Base-by-base conservation (phyloP, 2,329 filamentous ascomycete genomes). In the Neofusicoccum cordaticola region DNA sequence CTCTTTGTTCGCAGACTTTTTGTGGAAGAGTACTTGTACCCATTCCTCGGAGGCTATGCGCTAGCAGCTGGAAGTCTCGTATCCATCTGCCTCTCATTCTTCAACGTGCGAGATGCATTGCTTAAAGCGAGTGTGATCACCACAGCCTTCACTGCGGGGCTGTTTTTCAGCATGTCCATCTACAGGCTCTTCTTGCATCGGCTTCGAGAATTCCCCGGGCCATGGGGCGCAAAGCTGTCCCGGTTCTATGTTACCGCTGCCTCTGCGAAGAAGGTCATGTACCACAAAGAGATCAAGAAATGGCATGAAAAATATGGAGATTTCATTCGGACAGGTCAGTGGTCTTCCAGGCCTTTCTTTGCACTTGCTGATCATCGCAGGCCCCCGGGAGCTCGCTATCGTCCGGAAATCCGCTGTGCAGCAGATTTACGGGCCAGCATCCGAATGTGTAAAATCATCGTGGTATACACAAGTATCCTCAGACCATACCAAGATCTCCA, bases 131-230 rank as follows among this genome's bases (percentile, higher is more conserved):
- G 9, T 11, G 27, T 47, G 19, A 12, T 61, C 41, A 39, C n/a
- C 4, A 9, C 7, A 3, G 15, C 41, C 8, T 61, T 61, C 42
- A 50, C 48, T 15, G 65, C 50, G 19, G 67, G 70, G 3, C 56
- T 75, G 7, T 37, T 61, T 5, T 34, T 67, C 9, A 80, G 78
- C 65, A 78, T 80, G 17, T 27, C 72, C 7, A 62, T 77, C n/a
- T 78, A 82, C 68, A 73, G 80, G 15, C 63, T 72, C 2, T 74
- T 78, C 62, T 80, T 79, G 65, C 80, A 81, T 62, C 76, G 75
- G 3, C 69, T 80, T 11, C 71, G 68, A 56, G 72, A 72, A 67
- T 79, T 81, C 44, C 73, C 72, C 1, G 79, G 80, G 0, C 80
- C 80, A 1, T 73, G 73, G 51, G 68, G 69, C 9, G 75, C 75